Percentiles rank a stretch among this genome's conserved stretches.
Evolutionary conservation across 257 asterid species (phyloP).

Genomic region (Lantana camara): DNA sequence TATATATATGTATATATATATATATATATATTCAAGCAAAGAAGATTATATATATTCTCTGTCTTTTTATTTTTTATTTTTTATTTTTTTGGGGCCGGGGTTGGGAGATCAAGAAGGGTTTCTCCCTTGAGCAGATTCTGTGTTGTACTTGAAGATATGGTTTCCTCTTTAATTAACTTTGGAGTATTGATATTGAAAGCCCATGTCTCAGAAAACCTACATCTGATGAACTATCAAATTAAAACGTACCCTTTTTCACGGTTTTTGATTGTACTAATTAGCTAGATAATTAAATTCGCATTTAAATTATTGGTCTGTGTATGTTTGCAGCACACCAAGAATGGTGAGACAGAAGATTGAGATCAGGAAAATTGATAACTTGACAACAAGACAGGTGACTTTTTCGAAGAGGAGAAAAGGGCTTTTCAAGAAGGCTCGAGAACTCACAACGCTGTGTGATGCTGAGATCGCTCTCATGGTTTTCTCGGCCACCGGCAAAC

Average conservation of each 20-base stretch:
- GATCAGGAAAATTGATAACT: conserved; percentile 65
- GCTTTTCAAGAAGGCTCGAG: conserved; percentile 74
- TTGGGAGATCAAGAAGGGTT: conserved; percentile 13
- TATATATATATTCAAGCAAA: too few species aligned
- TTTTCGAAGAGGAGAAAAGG: conserved; percentile 75
- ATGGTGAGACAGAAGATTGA: conserved; percentile 73
- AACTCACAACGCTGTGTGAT: conserved; percentile 71
- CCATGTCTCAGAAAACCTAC: background rate
- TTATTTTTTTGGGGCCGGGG: background rate
- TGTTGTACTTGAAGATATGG: conserved; percentile 27
- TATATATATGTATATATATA: too few species aligned
- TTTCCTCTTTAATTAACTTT: conserved; percentile 19
- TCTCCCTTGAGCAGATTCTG: conserved; percentile 16
- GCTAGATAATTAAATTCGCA: too few species aligned
- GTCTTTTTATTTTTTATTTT: too few species aligned
- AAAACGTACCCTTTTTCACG: background rate
- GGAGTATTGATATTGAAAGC: background rate
- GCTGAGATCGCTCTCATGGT: conserved; percentile 67
- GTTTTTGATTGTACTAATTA: background rate
- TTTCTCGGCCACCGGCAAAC: too few species aligned
- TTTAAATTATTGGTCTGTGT: too few species aligned
- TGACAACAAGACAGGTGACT: conserved; percentile 67
- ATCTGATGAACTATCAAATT: background rate
- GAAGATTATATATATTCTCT: background rate
- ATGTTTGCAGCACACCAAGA: background rate